These are phyloP conservation scores for Aspergillus ostianus DNA, from an alignment of 495 filamentous ascomycete species.

Conservation along the genomic window DNA sequence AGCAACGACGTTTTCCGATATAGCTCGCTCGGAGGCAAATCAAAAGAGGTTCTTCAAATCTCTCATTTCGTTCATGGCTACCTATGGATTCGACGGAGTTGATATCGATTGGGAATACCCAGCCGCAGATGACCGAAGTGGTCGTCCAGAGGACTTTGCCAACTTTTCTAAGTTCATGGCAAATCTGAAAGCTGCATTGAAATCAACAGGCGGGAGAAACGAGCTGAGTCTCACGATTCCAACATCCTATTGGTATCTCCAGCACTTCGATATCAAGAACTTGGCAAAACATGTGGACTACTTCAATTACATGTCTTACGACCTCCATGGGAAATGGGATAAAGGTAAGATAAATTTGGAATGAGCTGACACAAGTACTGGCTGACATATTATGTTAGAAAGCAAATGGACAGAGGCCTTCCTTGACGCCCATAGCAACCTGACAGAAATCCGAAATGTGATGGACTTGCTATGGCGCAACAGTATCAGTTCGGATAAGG, in stretches of 20 bases:
- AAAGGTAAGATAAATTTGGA: neutral
- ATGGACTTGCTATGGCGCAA: conserved; percentile 36
- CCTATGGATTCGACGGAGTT: conserved; percentile 52
- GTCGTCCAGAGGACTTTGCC: conserved; percentile 31
- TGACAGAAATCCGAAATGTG: conserved; percentile 32
- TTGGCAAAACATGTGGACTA: conserved; percentile 43
- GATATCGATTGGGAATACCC: conserved; percentile 61
- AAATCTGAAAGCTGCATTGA: conserved; percentile 38
- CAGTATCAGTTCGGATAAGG: conserved; percentile 27
- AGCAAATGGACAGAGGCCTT: conserved; percentile 22
- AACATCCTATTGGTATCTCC: conserved; percentile 39
- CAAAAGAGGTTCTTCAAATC: conserved; percentile 44
- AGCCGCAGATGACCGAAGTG: conserved; percentile 34
- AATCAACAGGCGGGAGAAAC: conserved; percentile 26
- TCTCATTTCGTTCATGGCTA: conserved; percentile 39
- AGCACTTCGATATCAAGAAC: conserved; percentile 35
- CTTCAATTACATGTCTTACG: conserved; percentile 49
- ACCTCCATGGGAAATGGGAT: conserved; percentile 36
- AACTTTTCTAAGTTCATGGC: conserved; percentile 44
- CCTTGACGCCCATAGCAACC: conserved; percentile 30
- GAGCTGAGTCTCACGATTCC: conserved; percentile 40
- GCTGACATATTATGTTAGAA: neutral
- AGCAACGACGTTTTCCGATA: conserved; percentile 28
- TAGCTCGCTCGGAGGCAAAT: conserved; percentile 26
- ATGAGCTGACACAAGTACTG: neutral